Conservation (phyloP, 2,329 filamentous ascomycete species). For the Periconia digitata region DNA sequence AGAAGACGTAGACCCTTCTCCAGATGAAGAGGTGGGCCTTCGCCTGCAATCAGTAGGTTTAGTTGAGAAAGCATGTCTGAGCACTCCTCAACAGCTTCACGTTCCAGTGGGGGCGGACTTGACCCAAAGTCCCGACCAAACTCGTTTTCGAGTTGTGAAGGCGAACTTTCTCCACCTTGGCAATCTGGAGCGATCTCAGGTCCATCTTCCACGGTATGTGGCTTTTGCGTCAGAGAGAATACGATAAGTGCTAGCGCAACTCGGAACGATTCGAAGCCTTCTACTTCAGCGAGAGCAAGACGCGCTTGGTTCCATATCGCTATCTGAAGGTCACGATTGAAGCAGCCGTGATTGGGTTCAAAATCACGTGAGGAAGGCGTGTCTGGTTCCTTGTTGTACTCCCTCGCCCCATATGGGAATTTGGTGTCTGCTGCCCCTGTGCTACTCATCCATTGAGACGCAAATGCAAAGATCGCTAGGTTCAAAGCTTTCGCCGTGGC, state of each 20-base stretch:
- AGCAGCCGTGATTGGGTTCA: conserved; percentile 14
- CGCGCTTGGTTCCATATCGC: conserved; percentile 48
- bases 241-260: conserved; percentile 50
- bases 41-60: conserved; percentile 35
- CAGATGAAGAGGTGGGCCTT: conserved; percentile 42
- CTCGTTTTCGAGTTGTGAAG: neutral
- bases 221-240: conserved; percentile 49
- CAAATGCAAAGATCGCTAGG: conserved; percentile 55
- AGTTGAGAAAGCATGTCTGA: conserved; percentile 34
- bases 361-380: conserved; percentile 26
- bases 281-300: conserved; percentile 40
- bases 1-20: conserved; percentile 46
- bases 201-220: conserved; percentile 25
- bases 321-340: conserved; percentile 43
- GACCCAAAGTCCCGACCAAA: neutral
- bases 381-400: conserved; percentile 18
- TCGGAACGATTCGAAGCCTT: conserved; percentile 49
- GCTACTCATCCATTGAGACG: conserved; percentile 53
- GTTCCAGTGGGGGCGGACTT: neutral
- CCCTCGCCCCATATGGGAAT: neutral
- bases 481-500: conserved; percentile 51
- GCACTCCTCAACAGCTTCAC: conserved; percentile 25
- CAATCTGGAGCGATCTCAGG: neutral
- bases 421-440: conserved; percentile 20
- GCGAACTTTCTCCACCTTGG: neutral